A percentile compares a stretch with the other conserved stretches of the same genome.
These are phyloP conservation scores for Aspergillus pseudoterreus DNA, from an alignment of 2,329 filamentous ascomycete species.

Conservation along the genomic window DNA sequence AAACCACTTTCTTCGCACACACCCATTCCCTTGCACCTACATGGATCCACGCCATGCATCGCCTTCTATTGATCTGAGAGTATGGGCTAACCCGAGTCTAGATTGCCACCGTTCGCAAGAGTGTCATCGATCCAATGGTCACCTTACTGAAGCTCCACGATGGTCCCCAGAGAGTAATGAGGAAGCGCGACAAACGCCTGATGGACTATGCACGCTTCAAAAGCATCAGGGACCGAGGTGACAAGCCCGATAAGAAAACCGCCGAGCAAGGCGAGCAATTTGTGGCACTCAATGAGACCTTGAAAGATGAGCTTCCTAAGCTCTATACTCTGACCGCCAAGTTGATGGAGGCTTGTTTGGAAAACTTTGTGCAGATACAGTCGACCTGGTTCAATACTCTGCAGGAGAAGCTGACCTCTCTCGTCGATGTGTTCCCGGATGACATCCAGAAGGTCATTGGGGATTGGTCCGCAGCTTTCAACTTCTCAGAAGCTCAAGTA, in stretches of 20 bases:
- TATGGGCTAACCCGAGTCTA: slow-evolving; percentile 18
- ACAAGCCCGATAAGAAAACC: slow-evolving; percentile 83
- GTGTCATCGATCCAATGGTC: slow-evolving; percentile 81
- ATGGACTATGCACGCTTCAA: slow-evolving; percentile 82
- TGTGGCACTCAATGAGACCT: slow-evolving; percentile 81
- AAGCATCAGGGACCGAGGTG: slow-evolving; percentile 71
- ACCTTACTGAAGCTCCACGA: slow-evolving; percentile 75
- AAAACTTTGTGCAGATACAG: slow-evolving; percentile 81
- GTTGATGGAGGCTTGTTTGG: slow-evolving; percentile 76
- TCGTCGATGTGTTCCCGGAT: slow-evolving; percentile 66
- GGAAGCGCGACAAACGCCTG: slow-evolving; percentile 89
- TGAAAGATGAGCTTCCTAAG: slow-evolving; percentile 87
- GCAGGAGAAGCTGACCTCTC: slow-evolving; percentile 74
- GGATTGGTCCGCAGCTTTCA: slow-evolving; percentile 75
- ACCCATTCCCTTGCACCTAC: not conserved
- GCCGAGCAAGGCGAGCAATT: slow-evolving; percentile 84
- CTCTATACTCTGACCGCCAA: slow-evolving; percentile 78
- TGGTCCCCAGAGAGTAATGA: slow-evolving; percentile 83
- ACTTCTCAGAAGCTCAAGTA: slow-evolving; percentile 68
- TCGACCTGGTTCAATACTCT: slow-evolving; percentile 77
- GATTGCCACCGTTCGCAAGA: slow-evolving; percentile 67
- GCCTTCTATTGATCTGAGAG: too few species aligned
- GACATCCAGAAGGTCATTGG: slow-evolving; percentile 70
- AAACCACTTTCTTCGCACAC: not conserved
- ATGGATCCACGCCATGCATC: too few species aligned